Conservation (phyloP, 257 asterid species). For the Fraxinus quadrangulata region DNA sequence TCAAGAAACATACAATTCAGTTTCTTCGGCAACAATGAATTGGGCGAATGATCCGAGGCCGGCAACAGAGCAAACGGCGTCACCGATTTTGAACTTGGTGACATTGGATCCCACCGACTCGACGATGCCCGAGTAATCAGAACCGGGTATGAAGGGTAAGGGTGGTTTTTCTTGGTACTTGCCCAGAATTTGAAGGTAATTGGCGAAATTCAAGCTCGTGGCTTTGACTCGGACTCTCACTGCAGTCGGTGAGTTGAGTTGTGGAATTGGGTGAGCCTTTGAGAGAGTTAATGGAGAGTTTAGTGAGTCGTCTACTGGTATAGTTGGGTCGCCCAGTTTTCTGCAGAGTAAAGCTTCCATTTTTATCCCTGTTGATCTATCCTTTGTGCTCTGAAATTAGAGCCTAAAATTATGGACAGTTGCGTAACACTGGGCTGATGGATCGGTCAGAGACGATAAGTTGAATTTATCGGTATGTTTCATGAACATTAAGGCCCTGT, state of each 20-base stretch:
- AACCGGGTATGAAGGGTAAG: conserved; percentile 85
- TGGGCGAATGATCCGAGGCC: conserved; percentile 83
- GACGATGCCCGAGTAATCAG: conserved; percentile 89
- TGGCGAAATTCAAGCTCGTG: conserved; percentile 91
- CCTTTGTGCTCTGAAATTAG: not conserved
- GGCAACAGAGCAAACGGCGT: conserved; percentile 70
- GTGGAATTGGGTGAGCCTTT: conserved; percentile 63
- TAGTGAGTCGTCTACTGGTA: conserved; percentile 41
- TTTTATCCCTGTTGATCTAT: not conserved
- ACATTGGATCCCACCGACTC: conserved; percentile 67
- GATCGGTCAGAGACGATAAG: too few relatives aligned
- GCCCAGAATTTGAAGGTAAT: conserved; percentile 83
- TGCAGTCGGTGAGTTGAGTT: conserved; percentile 57
- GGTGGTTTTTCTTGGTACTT: conserved; percentile 89
- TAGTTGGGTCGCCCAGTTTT: conserved; percentile 82
- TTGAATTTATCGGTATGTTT: too few relatives aligned
- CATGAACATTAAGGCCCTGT: too few relatives aligned
- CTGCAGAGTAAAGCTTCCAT: conserved; percentile 94
- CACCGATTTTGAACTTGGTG: conserved; percentile 79
- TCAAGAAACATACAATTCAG: conserved; percentile 55
- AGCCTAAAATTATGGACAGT: too few relatives aligned
- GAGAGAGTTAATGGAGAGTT: conserved; percentile 59
- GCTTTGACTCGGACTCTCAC: conserved; percentile 79
- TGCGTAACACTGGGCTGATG: too few relatives aligned
- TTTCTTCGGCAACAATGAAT: conserved; percentile 76